Conservation (phyloP, 345 rosid genomes). For the Heritiera fomes region DNA sequence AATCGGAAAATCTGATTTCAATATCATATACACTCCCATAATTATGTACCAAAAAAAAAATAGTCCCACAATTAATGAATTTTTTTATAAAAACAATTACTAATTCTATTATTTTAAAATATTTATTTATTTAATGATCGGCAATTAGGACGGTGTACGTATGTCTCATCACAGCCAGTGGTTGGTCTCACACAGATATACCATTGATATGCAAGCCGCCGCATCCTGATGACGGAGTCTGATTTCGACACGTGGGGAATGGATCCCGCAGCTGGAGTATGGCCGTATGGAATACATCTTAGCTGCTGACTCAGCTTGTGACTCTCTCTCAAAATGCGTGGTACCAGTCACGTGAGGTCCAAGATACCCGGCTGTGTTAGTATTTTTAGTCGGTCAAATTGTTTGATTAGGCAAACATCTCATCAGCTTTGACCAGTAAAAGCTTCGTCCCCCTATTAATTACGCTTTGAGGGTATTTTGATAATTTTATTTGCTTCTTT, state of each 20-base stretch:
- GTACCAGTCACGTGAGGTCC: slow-evolving; percentile 77
- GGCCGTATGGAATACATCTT: slow-evolving; percentile 20
- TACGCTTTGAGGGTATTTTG: neutral
- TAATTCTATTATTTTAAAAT: too few relatives aligned
- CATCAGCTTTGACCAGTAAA: slow-evolving; percentile 33
- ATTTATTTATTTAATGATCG: neutral
- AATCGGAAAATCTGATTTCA: slow-evolving; percentile 30
- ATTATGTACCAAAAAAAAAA: too few relatives aligned
- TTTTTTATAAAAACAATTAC: too few relatives aligned
- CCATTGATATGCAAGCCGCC: slow-evolving; percentile 38
- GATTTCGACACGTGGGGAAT: slow-evolving; percentile 41
- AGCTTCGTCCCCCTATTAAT: neutral
- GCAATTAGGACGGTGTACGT: neutral
- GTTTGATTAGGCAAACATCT: slow-evolving; percentile 3
- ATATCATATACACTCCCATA: neutral
- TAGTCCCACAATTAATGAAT: neutral
- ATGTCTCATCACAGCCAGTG: neutral
- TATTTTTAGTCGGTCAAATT: slow-evolving; percentile 32
- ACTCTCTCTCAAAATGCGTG: slow-evolving; percentile 40
- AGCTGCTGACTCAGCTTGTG: slow-evolving; percentile 47
- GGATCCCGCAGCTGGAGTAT: slow-evolving; percentile 18
- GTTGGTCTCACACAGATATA: slow-evolving; percentile 20
- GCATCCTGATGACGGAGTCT: slow-evolving; percentile 38
- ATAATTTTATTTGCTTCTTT: neutral
- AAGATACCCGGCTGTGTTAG: slow-evolving; percentile 64